Base-by-base conservation (phyloP, 495 filamentous ascomycete genomes). In the Penicillium canariense region DNA sequence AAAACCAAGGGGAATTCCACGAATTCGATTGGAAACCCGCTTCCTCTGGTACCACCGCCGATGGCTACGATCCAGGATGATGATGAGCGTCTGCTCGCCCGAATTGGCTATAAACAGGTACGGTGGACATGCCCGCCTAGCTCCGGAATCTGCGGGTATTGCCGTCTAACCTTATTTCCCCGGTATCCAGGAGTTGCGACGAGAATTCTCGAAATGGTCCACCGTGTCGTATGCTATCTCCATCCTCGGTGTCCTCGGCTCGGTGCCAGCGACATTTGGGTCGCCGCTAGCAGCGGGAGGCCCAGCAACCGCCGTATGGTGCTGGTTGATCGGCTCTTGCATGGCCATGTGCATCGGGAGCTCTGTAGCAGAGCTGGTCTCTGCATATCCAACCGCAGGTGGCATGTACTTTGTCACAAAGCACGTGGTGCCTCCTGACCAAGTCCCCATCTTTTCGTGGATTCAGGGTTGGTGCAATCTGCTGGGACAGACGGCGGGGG, bases 211-310 rank as follows among this genome's bases (percentile, higher is more conserved):
- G 5, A 86, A 83, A 77, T 88, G 83, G 84, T 88, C 86, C 4
- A 89, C 85, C 1, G 73, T 88, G 7, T 89, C 86, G 8, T 89
- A 88, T 70, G 86, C 86, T 36, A 86, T 89, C 65, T 87, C 84
- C 23, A 86, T 89, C 52, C 66, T 88, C 1, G 86, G 86, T 8
- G 84, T 89, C 1, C 68, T 89, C 0, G 86, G 86, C 14, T 87
- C 84, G 0, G 84, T 87, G 2, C 86, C 86, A 10, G 86, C 86
- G 15, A 88, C 86, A 6, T 85, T 87, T 46, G 80, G 81, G 18
- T 76, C 74, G 40, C 84, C 86, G 2, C 69, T 88, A 31, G 70
- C 71, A n/a, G 73, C 81, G 7, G 86, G 86, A n/a, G 86, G 86
- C 1, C 86, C 86, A 7, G 86, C 84, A 9, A 85, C 86, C 6